Conservation (phyloP, 176 grass and related monocot species). For the Tillandsia fasciculata region DNA sequence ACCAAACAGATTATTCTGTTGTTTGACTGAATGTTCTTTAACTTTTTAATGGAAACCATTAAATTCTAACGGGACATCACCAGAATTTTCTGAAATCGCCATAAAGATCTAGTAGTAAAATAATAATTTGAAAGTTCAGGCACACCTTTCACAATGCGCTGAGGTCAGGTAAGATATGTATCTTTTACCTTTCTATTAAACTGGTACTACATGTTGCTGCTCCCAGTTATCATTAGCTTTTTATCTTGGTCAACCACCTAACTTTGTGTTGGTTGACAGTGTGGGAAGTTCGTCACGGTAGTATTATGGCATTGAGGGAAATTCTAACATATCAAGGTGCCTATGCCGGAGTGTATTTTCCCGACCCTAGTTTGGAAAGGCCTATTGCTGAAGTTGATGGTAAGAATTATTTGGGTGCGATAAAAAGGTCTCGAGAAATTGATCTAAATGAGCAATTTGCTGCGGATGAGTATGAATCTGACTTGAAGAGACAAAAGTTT, state of each 20-base stretch:
- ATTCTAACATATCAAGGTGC: constrained; percentile 95
- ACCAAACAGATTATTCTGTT: too few relatives aligned
- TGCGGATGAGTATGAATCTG: constrained; percentile 42
- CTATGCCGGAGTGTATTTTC: constrained; percentile 85
- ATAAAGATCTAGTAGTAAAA: too few relatives aligned
- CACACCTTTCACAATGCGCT: too few relatives aligned
- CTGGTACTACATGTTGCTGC: background rate
- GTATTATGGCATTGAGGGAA: constrained; percentile 96
- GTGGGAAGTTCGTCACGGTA: constrained; percentile 97
- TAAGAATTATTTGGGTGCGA: constrained; percentile 33
- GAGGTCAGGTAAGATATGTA: too few relatives aligned
- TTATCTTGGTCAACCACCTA: background rate
- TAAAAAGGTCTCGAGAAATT: constrained; percentile 49
- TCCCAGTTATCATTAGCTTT: background rate
- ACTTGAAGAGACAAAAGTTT: constrained; percentile 56
- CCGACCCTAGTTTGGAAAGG: constrained; percentile 43
- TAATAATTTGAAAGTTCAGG: too few relatives aligned
- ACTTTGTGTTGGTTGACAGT: constrained; percentile 35
- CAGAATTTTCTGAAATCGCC: too few relatives aligned
- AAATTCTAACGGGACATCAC: too few relatives aligned
- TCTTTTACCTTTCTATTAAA: too few relatives aligned
- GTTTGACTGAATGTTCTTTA: background rate
- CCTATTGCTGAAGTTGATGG: constrained; percentile 49
- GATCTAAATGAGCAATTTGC: constrained; percentile 68
- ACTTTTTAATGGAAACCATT: constrained; percentile 9